Evolutionary conservation across 352 stramenopile species (phyloP).

Genomic region (Peronospora destructor): DNA sequence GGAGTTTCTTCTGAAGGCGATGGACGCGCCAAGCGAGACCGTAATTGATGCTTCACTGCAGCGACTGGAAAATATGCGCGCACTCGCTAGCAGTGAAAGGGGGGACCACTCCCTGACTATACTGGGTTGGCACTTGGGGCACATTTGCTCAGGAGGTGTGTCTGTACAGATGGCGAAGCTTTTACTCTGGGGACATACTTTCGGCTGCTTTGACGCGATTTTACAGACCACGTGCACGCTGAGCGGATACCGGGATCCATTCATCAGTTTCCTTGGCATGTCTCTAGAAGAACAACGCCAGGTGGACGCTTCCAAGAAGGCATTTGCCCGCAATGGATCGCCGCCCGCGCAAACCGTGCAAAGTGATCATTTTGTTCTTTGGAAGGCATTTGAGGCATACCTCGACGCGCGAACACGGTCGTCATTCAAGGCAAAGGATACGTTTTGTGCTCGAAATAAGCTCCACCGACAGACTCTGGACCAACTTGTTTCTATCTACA

Average conservation of each 20-base stretch:
- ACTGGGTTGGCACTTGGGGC: slow-evolving; percentile 66
- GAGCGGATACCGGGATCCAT: slow-evolving; percentile 71
- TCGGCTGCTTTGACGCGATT: slow-evolving; percentile 56
- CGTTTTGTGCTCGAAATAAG: slow-evolving; percentile 59
- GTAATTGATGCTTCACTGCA: slow-evolving; percentile 89
- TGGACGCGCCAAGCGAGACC: slow-evolving; percentile 89
- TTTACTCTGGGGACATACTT: slow-evolving; percentile 60
- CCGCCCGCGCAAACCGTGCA: slow-evolving; percentile 35
- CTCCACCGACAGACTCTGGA: slow-evolving; percentile 57
- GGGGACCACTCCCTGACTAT: slow-evolving; percentile 35
- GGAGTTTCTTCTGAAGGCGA: slow-evolving; percentile 87
- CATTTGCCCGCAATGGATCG: slow-evolving; percentile 39
- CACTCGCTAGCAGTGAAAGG: slow-evolving; percentile 31
- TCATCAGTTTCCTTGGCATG: slow-evolving; percentile 68
- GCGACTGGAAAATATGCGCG: slow-evolving; percentile 77
- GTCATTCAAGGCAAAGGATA: slow-evolving; percentile 31
- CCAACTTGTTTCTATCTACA: slow-evolving; percentile 62
- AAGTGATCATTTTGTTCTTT: slow-evolving; percentile 67
- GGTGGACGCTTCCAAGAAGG: slow-evolving; percentile 49
- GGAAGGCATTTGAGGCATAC: slow-evolving; percentile 60
- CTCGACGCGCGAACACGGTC: slow-evolving; percentile 34
- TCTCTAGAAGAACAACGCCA: slow-evolving; percentile 45
- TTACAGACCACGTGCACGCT: slow-evolving; percentile 62
- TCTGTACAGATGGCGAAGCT: slow-evolving; percentile 67
- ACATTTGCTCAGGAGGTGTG: slow-evolving; percentile 62